Evolutionary conservation across 1,284 basidiomycete genomes (phyloP), one percentile per base, ranked within the genome.

Genomic region (Ceratobasidium sp.): DNA sequence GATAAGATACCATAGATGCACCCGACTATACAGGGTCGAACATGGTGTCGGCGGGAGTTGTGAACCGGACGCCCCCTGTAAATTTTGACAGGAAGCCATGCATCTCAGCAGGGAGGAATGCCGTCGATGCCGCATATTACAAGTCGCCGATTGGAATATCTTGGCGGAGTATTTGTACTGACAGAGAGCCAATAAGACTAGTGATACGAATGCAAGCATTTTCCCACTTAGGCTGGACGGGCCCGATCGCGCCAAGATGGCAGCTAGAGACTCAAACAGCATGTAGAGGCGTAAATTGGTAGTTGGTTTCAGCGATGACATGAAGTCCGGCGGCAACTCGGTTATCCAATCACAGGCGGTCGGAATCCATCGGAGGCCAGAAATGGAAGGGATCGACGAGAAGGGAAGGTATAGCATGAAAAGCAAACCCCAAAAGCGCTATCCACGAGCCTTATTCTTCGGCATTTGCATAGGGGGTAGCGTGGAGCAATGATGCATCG

Each of bases 71-170:
- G 41, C 24, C 8, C 29, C 7, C 17, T n/a, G 4, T 33, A 60
- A 60, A 36, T 29, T 60, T 60, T 60, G 57, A 60, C 57, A 60
- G 11, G 57, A 36, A 60, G 54, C 54, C 27, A 27, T 24, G 11
- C 36, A 41, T 41, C 11, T 41, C 36, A 41, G 36, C 4, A 41
- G 36, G 36, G 36, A 41, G 36, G 36, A 11, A 41, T 11, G 36
- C 36, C 36, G 36, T 11, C 36, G 36, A 41, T 41, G 11, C 36
- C 36, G 36, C 36, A 41, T 41, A 41, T 41, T 11, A 41, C 36
- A 4, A 41, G 36, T 41, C 36, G 11, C 36, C 4, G 36, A 41
- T 41, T 41, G 36, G 36, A 41, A 41, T 11, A 41, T 41, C 36
- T 11, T 11, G 11, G 4, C 36, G 36, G 11, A 11, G 4, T 41